Evolutionary conservation across 257 asterid species (phyloP).

Genomic region (Perilla frutescens): DNA sequence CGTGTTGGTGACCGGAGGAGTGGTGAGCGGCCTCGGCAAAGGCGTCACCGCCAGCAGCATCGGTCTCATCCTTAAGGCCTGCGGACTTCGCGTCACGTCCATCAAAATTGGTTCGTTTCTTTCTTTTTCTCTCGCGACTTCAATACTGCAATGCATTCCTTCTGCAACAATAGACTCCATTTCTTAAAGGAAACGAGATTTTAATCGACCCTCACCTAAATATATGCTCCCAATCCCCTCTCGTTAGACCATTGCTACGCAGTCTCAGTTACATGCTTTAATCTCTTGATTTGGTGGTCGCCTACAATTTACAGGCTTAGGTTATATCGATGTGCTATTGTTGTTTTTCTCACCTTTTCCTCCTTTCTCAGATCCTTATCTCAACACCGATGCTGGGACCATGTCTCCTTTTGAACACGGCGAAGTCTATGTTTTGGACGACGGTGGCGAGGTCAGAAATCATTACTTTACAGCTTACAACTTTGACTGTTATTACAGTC

Average conservation of each 20-base stretch:
- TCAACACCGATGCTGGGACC: constrained; percentile 94
- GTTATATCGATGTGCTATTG: constrained; percentile 21
- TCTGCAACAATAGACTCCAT: too few relatives aligned
- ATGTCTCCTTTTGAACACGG: constrained; percentile 99
- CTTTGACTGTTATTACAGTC: not conserved
- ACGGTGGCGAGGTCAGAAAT: constrained; percentile 93
- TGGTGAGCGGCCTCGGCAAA: constrained; percentile 93
- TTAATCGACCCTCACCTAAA: too few relatives aligned
- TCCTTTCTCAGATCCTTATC: constrained; percentile 78
- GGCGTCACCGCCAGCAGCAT: constrained; percentile 98
- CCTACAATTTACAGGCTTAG: constrained; percentile 5
- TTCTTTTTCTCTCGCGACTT: not conserved
- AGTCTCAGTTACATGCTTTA: too few relatives aligned
- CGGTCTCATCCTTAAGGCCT: constrained; percentile 87
- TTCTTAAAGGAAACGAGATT: too few relatives aligned
- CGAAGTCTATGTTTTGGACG: constrained; percentile 91
- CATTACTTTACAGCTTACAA: not conserved
- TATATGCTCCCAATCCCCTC: too few relatives aligned
- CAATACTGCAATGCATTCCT: too few relatives aligned
- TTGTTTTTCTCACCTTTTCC: not conserved
- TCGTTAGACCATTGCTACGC: too few relatives aligned
- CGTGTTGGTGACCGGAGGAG: constrained; percentile 95
- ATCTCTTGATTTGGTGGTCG: not conserved
- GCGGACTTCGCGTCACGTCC: constrained; percentile 92
- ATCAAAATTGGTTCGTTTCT: constrained; percentile 76